These are phyloP conservation scores for Suillus hirtellus DNA, from an alignment of 768 basidiomycete species.

Conservation along the genomic window DNA sequence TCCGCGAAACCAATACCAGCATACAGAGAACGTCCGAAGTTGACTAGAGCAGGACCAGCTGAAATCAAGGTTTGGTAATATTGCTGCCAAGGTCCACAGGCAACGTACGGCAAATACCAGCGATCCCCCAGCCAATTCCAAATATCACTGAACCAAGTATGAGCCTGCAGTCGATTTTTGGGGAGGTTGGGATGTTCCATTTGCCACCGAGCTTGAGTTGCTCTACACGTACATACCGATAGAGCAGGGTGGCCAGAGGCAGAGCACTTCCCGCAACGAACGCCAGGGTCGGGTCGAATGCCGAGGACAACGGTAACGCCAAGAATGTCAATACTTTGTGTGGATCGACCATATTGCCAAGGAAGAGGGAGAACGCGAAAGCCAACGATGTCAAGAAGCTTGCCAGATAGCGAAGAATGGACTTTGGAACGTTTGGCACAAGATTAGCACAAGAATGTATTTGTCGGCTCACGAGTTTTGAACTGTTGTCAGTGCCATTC, in stretches of 20 bases:
- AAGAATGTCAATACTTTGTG: conserved; percentile 53
- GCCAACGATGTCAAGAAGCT: conserved; percentile 44
- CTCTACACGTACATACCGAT: conserved; percentile 39
- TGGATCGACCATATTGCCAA: conserved; percentile 55
- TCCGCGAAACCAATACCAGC: conserved; percentile 35
- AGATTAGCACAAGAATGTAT: background rate
- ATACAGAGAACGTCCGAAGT: conserved; percentile 51
- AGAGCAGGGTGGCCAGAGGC: conserved; percentile 46
- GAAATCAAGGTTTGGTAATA: conserved; percentile 11
- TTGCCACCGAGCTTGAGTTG: conserved; percentile 43
- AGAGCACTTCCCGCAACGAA: conserved; percentile 55
- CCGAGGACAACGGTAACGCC: conserved; percentile 45
- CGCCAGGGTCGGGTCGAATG: conserved; percentile 58
- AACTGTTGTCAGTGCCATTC: background rate
- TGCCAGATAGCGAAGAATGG: conserved; percentile 39
- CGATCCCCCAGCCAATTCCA: conserved; percentile 62
- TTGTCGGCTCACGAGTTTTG: background rate
- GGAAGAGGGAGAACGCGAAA: conserved; percentile 54
- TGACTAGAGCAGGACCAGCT: conserved; percentile 67
- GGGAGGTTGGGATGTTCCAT: conserved; percentile 43
- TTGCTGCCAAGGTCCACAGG: background rate
- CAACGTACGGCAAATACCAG: conserved; percentile 61
- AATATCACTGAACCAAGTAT: conserved; percentile 55
- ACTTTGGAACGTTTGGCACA: conserved; percentile 12
- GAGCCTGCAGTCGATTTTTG: conserved; percentile 45